Base-by-base conservation (phyloP, 2,329 filamentous ascomycete genomes). In the Neurospora sp. region DNA sequence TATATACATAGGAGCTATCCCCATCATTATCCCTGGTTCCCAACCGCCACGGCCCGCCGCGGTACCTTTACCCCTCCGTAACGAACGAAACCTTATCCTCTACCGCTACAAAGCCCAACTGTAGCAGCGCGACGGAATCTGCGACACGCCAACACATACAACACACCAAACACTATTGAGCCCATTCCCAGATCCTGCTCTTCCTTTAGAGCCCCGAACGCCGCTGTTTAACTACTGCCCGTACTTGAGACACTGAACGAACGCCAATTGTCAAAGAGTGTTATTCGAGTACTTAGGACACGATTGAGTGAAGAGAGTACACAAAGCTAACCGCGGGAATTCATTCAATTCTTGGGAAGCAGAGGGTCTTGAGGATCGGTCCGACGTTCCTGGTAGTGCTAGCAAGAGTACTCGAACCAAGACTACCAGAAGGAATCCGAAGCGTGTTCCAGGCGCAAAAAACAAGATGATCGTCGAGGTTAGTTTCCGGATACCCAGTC, bases 391-490 rank as follows among this genome's bases (percentile, higher is more conserved):
- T 33, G 3, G 23, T n/a, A 62, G 52, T 62, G 52, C 52, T 62
- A 62, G 52, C 66, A 43, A 65, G 43, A 62, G 70, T 72, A 52
- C 46, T 52, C 46, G 46, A 52, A 28, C 46, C 46, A 62, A 33
- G 23, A 5, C 52, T 33, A 62, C 52, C 12, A 62, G 52, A 62
- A 62, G 52, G 52, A 62, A 62, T 62, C 52, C 23, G 52, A 62
- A 62, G 28, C 52, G 52, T 28, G 12, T 62, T 62, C 52, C 28
- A 33, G 52, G 52, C 52, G 52, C 52, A 62, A 62, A 62, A 62
- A 62, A 62, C 38, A 79, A 72, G 70, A 81, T 81, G 79, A 80
- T 81, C 74, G 78, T 81, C 73, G 79, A 81, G 75, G 79, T 79
- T 71, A 66, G 74, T 74, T 52, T 33, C 38, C 39, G 28, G 11